These are phyloP conservation scores for Cladosporium phlei DNA, from an alignment of 2,329 filamentous ascomycete genomes.

Conservation along the genomic window DNA sequence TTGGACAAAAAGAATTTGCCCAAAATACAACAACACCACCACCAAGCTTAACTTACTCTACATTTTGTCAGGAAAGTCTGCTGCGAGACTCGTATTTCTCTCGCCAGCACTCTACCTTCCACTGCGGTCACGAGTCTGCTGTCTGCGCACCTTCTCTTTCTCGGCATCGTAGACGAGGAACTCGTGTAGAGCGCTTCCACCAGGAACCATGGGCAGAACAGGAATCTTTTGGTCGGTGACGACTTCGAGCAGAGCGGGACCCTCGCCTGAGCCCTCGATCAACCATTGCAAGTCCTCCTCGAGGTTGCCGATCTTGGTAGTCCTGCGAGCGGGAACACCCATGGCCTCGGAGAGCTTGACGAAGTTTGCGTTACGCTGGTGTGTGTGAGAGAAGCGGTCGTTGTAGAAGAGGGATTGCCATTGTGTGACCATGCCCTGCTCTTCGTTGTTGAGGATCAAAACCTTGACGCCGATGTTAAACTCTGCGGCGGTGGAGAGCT, in stretches of 20 bases:
- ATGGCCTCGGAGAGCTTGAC: conserved; percentile 90
- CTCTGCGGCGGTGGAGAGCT: conserved; percentile 86
- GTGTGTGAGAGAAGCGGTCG: conserved; percentile 86
- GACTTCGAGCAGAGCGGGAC: conserved; percentile 89
- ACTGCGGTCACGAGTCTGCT: conserved; percentile 33
- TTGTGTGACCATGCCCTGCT: conserved; percentile 98
- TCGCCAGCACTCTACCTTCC: conserved; percentile 30
- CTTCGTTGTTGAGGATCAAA: conserved; percentile 91
- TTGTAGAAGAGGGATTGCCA: conserved; percentile 98
- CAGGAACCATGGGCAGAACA: conserved; percentile 96
- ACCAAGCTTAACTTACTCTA: background rate
- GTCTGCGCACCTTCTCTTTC: conserved; percentile 37
- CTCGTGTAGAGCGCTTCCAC: conserved; percentile 80
- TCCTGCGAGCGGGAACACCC: conserved; percentile 71
- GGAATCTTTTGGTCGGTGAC: conserved; percentile 85
- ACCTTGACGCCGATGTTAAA: conserved; percentile 97
- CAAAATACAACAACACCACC: background rate
- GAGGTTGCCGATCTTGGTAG: conserved; percentile 70
- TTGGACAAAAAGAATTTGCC: background rate
- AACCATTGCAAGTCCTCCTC: conserved; percentile 79
- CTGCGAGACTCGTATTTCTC: too few species aligned
- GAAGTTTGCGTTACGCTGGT: conserved; percentile 94
- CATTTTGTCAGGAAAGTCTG: too few species aligned
- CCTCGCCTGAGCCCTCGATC: conserved; percentile 66
- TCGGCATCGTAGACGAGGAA: conserved; percentile 83